Evolutionary conservation across 148 eudicot genomes (phyloP).

Genomic region (Vaccinium myrtillus): DNA sequence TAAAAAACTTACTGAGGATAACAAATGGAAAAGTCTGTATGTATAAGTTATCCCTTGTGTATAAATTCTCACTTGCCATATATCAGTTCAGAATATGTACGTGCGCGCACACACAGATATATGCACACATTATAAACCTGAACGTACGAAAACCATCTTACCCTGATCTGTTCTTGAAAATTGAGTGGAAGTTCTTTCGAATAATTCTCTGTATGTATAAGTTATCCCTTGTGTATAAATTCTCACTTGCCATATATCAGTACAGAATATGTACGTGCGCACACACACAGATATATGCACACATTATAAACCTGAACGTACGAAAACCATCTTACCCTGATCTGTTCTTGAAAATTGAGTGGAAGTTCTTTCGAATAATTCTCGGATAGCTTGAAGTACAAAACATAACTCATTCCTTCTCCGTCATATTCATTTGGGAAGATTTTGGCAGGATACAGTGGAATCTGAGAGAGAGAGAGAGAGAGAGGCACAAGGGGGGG

Average conservation of each 20-base stretch:
- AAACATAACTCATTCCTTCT: constrained; percentile 80
- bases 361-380: constrained; percentile 72
- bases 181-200: constrained; percentile 65
- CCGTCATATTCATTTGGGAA: constrained; percentile 90
- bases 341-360: constrained; percentile 64
- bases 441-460: constrained; percentile 72
- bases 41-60: neutral
- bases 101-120: neutral
- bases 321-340: constrained; percentile 52
- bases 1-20: neutral
- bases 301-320: neutral
- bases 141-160: constrained; percentile 30
- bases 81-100: too few relatives aligned
- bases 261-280: too few relatives aligned
- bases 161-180: constrained; percentile 77
- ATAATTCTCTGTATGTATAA: constrained; percentile 53
- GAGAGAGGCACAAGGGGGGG: neutral
- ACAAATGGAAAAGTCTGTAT: neutral
- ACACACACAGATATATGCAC: neutral
- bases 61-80: neutral
- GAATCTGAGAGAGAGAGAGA: constrained; percentile 50
- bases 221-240: too few relatives aligned
- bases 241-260: too few relatives aligned
- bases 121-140: neutral
- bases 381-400: constrained; percentile 84